These are phyloP conservation scores for Trichaptum fuscoviolaceum DNA, from an alignment of 768 basidiomycete genomes.

Conservation along the genomic window DNA sequence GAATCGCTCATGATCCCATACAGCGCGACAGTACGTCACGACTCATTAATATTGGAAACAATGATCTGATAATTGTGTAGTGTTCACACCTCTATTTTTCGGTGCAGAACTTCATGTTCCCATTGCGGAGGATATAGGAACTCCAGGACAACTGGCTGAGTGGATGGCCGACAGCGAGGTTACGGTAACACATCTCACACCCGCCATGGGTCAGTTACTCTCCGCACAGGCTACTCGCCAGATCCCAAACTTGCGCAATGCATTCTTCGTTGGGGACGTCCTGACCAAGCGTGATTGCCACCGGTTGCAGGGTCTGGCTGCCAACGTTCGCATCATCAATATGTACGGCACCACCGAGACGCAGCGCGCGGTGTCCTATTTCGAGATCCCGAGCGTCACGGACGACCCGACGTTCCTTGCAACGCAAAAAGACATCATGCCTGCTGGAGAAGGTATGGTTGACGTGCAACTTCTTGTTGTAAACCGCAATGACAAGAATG, in stretches of 20 bases:
- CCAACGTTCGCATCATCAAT: slow-evolving; percentile 93
- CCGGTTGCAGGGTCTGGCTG: slow-evolving; percentile 86
- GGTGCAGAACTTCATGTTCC: slow-evolving; percentile 95
- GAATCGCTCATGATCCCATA: slow-evolving; percentile 98
- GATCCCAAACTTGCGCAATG: slow-evolving; percentile 81
- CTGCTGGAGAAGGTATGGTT: slow-evolving; percentile 95
- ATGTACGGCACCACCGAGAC: slow-evolving; percentile 99
- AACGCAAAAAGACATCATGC: slow-evolving; percentile 96
- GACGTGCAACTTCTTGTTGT: slow-evolving; percentile 97
- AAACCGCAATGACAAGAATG: slow-evolving; percentile 77
- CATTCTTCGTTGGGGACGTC: slow-evolving; percentile 99
- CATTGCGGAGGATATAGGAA: slow-evolving; percentile 94
- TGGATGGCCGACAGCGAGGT: slow-evolving; percentile 95
- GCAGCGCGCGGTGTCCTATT: slow-evolving; percentile 97
- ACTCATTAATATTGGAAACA: not conserved
- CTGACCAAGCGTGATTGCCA: slow-evolving; percentile 97
- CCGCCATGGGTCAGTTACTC: slow-evolving; percentile 98
- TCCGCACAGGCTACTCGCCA: slow-evolving; percentile 79
- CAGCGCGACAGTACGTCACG: slow-evolving; percentile 88
- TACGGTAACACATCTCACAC: slow-evolving; percentile 96
- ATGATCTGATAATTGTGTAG: slow-evolving; percentile 33
- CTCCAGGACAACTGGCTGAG: slow-evolving; percentile 91
- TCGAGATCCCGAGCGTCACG: slow-evolving; percentile 80
- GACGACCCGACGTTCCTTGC: slow-evolving; percentile 86
- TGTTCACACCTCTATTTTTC: slow-evolving; percentile 98